These are phyloP conservation scores for Microcos paniculata DNA, from an alignment of 345 rosid genomes.

Conservation along the genomic window DNA sequence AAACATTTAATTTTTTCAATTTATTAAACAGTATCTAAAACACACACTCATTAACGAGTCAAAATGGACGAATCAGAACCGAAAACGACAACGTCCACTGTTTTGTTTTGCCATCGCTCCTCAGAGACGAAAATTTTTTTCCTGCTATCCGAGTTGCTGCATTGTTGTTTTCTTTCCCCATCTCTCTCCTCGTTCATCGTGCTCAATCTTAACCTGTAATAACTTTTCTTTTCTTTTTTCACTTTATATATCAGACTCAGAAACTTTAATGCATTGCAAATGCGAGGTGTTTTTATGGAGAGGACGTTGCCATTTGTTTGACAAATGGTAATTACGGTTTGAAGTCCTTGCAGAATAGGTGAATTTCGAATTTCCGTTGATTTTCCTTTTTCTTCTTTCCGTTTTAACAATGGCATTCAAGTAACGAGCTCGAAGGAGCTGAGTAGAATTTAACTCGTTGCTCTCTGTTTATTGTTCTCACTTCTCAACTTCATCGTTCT, in stretches of 20 bases:
- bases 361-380: background rate
- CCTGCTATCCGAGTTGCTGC: background rate
- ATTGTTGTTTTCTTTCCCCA: background rate
- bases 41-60: too few species aligned
- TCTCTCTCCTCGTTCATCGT: slow-evolving; percentile 18
- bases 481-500: background rate
- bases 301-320: background rate
- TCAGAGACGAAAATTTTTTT: background rate
- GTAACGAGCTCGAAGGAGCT: background rate
- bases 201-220: slow-evolving; percentile 16
- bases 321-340: background rate
- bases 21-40: too few species aligned
- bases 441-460: background rate
- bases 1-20: too few species aligned
- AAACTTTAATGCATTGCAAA: slow-evolving; percentile 23
- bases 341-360: background rate
- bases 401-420: background rate
- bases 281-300: background rate
- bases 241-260: slow-evolving; percentile 4
- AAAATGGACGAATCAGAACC: background rate
- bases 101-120: too few species aligned
- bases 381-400: background rate
- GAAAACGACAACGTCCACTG: slow-evolving; percentile 24
- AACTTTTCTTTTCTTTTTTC: background rate
- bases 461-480: background rate